A percentile compares a stretch with the other conserved stretches of the same genome.
Conservation (phyloP, 306 rosid genomes). For the Begonia peltatifolia region DNA sequence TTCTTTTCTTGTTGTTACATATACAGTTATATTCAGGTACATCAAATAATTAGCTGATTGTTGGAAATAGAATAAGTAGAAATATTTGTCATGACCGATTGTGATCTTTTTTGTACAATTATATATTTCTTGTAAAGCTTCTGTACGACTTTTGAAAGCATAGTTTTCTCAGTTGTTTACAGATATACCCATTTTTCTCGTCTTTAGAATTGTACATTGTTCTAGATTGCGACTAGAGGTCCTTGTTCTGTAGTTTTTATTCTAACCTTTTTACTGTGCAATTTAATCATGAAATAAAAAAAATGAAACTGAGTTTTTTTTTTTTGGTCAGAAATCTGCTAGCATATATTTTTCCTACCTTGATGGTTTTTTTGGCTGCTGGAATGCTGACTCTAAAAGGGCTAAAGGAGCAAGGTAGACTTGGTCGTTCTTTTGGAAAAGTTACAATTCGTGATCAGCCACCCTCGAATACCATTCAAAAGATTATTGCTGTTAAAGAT, state of each 20-base stretch:
- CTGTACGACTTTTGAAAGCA: no score
- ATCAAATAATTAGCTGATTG: slow-evolving; percentile 1
- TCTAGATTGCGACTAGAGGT: no score
- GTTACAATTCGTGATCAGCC: slow-evolving; percentile 81
- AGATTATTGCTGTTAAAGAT: slow-evolving; percentile 84
- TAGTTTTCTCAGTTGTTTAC: no score
- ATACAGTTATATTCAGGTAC: slow-evolving; percentile 69
- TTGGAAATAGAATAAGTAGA: no score
- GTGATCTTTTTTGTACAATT: no score
- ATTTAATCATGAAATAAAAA: no score
- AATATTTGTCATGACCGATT: no score
- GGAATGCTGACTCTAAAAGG: slow-evolving; percentile 74
- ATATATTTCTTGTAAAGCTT: no score
- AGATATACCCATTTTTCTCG: no score
- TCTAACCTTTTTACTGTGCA: not conserved
- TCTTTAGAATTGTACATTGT: no score
- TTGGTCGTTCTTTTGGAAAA: slow-evolving; percentile 72
- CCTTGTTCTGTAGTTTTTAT: not conserved
- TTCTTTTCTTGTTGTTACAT: slow-evolving; percentile 54
- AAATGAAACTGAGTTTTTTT: no score
- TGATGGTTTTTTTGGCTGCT: slow-evolving; percentile 52
- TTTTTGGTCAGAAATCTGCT: slow-evolving; percentile 59
- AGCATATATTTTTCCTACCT: slow-evolving; percentile 53
- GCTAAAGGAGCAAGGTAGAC: slow-evolving; percentile 94
- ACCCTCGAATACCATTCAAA: slow-evolving; percentile 90